Base-by-base conservation (phyloP, 148 eudicot genomes). In the Rheum nobile region DNA sequence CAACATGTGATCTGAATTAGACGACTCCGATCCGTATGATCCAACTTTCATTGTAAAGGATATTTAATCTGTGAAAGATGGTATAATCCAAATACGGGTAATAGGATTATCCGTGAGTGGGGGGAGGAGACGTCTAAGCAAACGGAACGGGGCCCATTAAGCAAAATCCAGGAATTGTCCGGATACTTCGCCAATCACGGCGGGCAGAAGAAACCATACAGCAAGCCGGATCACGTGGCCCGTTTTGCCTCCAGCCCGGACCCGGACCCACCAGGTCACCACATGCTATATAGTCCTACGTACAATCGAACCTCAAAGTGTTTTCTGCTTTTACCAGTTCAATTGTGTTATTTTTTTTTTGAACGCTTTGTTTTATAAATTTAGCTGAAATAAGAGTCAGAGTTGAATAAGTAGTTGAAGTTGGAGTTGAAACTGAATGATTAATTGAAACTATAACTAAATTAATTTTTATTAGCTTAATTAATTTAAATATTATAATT, bases 111-210 rank as follows among this genome's bases (percentile, higher is more conserved):
- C 70, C 70, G 70, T 65, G 70, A 29, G 37, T 16, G 37, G 67
- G 16, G 67, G 35, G 37, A 7, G 24, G 70, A 65, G 70, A 65
- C 70, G 70, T 65, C 8, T 31, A 65, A 65, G 70, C 67, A 57
- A 57, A 57, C 67, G 67, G 34, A 57, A 57, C 34, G 32, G 32
- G 34, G 67, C 67, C 67, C 67, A 57, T 11, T 12, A 28, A 57
- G 67, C 70, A n/a, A 65, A 59, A 59, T 59, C 61, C 21, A n/a
- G 55, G 55, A 50, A 17, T 48, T 6, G 22, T 1, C 35, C 67
- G 69, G 41, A 16, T 32, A 65, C 39, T 38, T 65, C 70, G 70
- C 70, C 41, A 65, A 65, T 65, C 70, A 65, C 70, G 39, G 41
- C 35, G 7, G 48, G 16, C 14, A 16, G 14, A 3, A 2, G 3